Percentiles rank a stretch among this genome's conserved stretches.
These are phyloP conservation scores for Cercophora newfieldiana DNA, from an alignment of 495 filamentous ascomycete genomes.

Conservation along the genomic window DNA sequence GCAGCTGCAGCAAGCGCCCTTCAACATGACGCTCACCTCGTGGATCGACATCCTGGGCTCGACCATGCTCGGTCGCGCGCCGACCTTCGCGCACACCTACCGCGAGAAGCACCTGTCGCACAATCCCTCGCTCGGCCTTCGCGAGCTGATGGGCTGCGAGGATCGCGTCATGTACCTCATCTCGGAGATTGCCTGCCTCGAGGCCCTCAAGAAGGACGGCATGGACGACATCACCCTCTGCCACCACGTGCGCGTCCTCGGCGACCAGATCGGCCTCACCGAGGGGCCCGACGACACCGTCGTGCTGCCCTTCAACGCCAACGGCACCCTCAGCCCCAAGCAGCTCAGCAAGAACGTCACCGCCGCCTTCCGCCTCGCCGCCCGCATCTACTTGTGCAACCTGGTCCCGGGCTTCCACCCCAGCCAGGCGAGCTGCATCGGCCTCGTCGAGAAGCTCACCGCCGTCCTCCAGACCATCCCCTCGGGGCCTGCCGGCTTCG, in stretches of 20 bases:
- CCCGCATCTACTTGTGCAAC: constrained; percentile 91
- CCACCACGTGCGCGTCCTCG: constrained; percentile 78
- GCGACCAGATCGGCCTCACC: constrained; percentile 76
- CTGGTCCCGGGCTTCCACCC: constrained; percentile 86
- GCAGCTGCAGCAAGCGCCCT: constrained; percentile 65
- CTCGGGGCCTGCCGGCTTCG: constrained; percentile 75
- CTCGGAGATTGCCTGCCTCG: constrained; percentile 93
- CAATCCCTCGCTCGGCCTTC: constrained; percentile 68
- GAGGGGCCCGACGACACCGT: constrained; percentile 57
- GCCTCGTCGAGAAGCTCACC: constrained; percentile 73
- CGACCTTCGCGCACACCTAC: constrained; percentile 87
- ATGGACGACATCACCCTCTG: constrained; percentile 83
- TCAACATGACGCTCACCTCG: constrained; percentile 91
- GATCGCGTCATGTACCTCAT: constrained; percentile 98
- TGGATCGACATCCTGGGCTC: constrained; percentile 98
- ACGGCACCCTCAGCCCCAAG: constrained; percentile 76
- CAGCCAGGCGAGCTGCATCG: constrained; percentile 63
- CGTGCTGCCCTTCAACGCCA: constrained; percentile 58
- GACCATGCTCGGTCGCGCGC: constrained; percentile 84
- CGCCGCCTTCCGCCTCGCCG: constrained; percentile 84
- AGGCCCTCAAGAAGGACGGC: constrained; percentile 78
- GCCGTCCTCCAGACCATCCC: constrained; percentile 76
- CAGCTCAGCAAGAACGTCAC: constrained; percentile 84
- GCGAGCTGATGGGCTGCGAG: constrained; percentile 96
- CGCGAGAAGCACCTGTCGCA: constrained; percentile 81